Evolutionary conservation across 176 grass and related monocot genomes (phyloP), one percentile per base, ranked within the genome.

Genomic region (Oryza punctata): DNA sequence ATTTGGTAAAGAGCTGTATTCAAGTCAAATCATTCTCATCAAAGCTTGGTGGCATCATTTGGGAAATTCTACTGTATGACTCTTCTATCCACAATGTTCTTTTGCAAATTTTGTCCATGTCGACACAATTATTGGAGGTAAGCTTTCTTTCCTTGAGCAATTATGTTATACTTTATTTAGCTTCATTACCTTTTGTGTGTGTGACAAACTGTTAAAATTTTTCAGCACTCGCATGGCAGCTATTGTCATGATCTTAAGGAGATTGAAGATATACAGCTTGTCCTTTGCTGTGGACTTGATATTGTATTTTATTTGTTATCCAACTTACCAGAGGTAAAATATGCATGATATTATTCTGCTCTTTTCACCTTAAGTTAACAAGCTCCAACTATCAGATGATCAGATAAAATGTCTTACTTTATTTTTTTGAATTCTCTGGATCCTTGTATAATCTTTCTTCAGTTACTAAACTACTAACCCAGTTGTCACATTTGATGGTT

Each of bases 1-100:
- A 95, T 90, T 89, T 98, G 79, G 80, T 95, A 16, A 95, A 86
- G 82, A 90, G 78, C 70, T 95, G 91, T 86, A 73, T 93, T 91
- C 85, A 85, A 90, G 80, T 66, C 24, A 81, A 85, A 37, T 85
- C 91, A 65, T 72, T 69, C 13, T 85, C 80, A 30, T 73, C 87
- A 69, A 89, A 76, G 72, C 87, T 95, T 70, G 82, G 91, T 60
- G 77, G 69, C 80, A 88, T 91, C 21, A 84, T 95, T 83, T 88
- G 82, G 85, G 91, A 93, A 70, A 90, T 95, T 86, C 80, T 98
- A 71, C 60, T 95, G 26, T 90, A 86, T 90, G 93, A 98, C 88
- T 91, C 87, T 60, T 94, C 96, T 57, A 67, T 95, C n/a, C 91
- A 91, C 25, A 91, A 65, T 83, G 73, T 91, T 66, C 80, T 98